These are phyloP conservation scores for Mortierella antarctica DNA, from an alignment of 192 early-diverging fungal species.

Conservation along the genomic window DNA sequence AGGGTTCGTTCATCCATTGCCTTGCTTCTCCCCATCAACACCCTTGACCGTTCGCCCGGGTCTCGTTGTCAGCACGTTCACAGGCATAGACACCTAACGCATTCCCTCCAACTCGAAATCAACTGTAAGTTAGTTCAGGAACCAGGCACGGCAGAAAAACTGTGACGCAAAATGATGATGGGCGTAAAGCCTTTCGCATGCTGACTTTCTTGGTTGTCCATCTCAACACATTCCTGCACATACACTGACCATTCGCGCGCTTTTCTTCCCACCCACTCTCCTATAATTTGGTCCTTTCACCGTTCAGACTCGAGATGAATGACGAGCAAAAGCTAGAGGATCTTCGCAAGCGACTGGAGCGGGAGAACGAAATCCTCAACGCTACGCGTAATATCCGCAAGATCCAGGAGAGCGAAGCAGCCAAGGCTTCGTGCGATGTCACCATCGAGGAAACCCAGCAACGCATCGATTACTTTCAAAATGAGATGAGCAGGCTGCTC, in stretches of 20 bases:
- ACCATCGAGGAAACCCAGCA: slow-evolving; percentile 72
- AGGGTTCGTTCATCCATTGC: too few species aligned
- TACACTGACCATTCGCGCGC: neutral
- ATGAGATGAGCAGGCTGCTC: slow-evolving; percentile 70
- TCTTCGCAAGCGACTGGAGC: slow-evolving; percentile 39
- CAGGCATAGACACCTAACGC: neutral
- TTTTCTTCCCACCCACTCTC: neutral
- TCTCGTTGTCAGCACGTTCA: too few species aligned
- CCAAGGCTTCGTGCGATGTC: slow-evolving; percentile 74
- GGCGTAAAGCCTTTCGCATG: neutral
- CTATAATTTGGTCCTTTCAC: neutral
- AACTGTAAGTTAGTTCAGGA: neutral
- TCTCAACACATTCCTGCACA: neutral
- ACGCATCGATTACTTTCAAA: slow-evolving; percentile 74
- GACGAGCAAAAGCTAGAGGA: slow-evolving; percentile 48
- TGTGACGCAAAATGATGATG: neutral
- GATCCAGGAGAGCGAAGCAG: slow-evolving; percentile 45
- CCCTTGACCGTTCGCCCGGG: too few species aligned
- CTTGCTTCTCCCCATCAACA: too few species aligned
- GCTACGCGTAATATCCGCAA: slow-evolving; percentile 47
- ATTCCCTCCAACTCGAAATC: neutral
- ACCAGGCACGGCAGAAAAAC: neutral
- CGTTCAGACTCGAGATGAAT: slow-evolving; percentile 15
- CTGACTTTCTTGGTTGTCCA: neutral
- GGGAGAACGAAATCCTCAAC: slow-evolving; percentile 40